These are phyloP conservation scores for Peronospora destructor DNA, from an alignment of 352 stramenopile genomes.

Conservation along the genomic window DNA sequence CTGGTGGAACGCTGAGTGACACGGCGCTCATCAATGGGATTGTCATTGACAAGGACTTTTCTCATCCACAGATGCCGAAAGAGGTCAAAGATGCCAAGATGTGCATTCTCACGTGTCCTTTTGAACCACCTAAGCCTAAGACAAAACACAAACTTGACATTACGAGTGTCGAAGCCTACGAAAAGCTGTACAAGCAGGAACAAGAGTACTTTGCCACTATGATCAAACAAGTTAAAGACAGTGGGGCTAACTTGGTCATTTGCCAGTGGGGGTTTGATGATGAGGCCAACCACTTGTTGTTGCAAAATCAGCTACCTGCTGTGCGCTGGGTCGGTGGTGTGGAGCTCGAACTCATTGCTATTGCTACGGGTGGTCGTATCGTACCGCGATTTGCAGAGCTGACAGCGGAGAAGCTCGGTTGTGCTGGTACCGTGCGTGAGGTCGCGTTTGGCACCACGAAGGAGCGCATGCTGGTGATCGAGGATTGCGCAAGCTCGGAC, in stretches of 20 bases:
- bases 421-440: slow-evolving; percentile 91
- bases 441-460: slow-evolving; percentile 97
- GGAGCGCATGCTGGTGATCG: slow-evolving; percentile 97
- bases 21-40: slow-evolving; percentile 98
- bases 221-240: slow-evolving; percentile 99
- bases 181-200: slow-evolving; percentile 94
- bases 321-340: slow-evolving; percentile 99
- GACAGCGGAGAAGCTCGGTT: slow-evolving; percentile 94
- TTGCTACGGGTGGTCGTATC: slow-evolving; percentile 97
- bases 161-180: slow-evolving; percentile 95
- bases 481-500: slow-evolving; percentile 97
- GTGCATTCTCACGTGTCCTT: slow-evolving; percentile 98
- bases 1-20: slow-evolving; percentile 94
- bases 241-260: slow-evolving; percentile 97
- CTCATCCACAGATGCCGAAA: slow-evolving; percentile 98
- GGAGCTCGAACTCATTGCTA: slow-evolving; percentile 99
- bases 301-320: slow-evolving; percentile 95
- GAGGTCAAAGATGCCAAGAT: slow-evolving; percentile 96
- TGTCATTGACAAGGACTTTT: slow-evolving; percentile 99
- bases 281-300: slow-evolving; percentile 98
- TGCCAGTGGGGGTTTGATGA: slow-evolving; percentile 99
- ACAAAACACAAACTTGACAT: slow-evolving; percentile 98
- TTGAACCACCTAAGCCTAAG: slow-evolving; percentile 99
- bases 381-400: slow-evolving; percentile 98
- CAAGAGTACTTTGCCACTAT: slow-evolving; percentile 99